Base-by-base conservation (phyloP, 441 rosid genomes). In the Euphorbia corollata region DNA sequence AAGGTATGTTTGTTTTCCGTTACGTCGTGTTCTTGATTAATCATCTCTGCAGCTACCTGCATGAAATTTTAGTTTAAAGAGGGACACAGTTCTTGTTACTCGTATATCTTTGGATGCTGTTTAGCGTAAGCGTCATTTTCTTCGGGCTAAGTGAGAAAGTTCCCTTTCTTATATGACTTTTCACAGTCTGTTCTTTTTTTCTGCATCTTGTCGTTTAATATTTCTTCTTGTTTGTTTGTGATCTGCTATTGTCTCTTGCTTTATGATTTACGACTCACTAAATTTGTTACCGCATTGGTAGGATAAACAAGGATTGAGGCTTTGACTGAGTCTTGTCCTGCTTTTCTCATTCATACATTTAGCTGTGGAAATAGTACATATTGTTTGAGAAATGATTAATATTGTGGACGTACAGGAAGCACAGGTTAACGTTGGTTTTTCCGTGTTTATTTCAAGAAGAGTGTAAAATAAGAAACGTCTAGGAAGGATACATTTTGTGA, bases 1-100 rank as follows among this genome's bases (percentile, higher is more conserved):
- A 90, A 92, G 97, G 98, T 92, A 70, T 18, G 64, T 45, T 59
- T 41, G 18, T 56, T 56, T 56, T 32, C 27, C 60, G 1, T 16
- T 54, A 59, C 57, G 39, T 65, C 27, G 15, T 58, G n/a, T 65
- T 1, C 13, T 58, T 47, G 38, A 54, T 6, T 8, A 63, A 15
- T 20, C 57, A 8, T 47, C 5, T 23, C 3, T 10, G 2, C n/a
- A n/a, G 15, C 13, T 63, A 24, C 8, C 38, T 2, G 2, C 13
- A 13, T 63, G 2, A 22, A 4, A 23, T 13, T 18, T 22, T 34
- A 8, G 23, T 65, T 64, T 50, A 18, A 15, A 50, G 65, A 19
- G 1, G 23, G 12, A 67, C 18, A 67, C 18, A 50, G 20, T 50
- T 50, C 20, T 50, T 50, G 20, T 15, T 45, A 12, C n/a, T n/a